phyloP scores from a whole-genome alignment of 257 asterid genomes.

The Thymus mandschuricus region DNA sequence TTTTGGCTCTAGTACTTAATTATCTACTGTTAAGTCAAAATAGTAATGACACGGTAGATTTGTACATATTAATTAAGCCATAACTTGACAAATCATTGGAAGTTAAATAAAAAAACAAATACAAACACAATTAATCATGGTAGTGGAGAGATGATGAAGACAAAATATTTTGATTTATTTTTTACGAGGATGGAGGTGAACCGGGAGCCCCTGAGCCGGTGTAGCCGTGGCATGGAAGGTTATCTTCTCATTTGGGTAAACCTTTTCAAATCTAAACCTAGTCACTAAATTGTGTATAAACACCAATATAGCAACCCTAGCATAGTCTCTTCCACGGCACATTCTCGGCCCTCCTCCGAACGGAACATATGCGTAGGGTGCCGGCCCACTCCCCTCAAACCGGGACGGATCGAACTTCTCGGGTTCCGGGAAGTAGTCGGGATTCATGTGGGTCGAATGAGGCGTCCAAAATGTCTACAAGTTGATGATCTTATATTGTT shows the following conservation, averaged over 20 bases:
- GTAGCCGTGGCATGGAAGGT: conserved; percentile 41
- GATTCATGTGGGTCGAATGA: conserved; percentile 49
- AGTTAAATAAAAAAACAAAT: too few species aligned
- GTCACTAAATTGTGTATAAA: conserved; percentile 53
- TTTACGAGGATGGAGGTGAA: conserved; percentile 49
- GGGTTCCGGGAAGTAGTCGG: conserved; percentile 49
- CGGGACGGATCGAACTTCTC: conserved; percentile 57
- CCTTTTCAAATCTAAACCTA: conserved; percentile 44
- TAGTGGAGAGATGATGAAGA: too few species aligned
- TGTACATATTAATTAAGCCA: too few species aligned
- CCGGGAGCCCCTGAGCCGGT: conserved; percentile 50
- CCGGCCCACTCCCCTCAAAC: conserved; percentile 55
- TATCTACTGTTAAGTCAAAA: too few species aligned
- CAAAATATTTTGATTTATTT: not conserved
- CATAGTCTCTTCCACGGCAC: conserved; percentile 54
- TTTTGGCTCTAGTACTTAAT: too few species aligned
- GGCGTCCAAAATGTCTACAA: conserved; percentile 33
- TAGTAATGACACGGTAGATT: too few species aligned
- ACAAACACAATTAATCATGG: too few species aligned
- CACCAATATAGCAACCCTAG: conserved; percentile 44
- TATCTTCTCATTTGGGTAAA: conserved; percentile 46
- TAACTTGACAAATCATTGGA: too few species aligned
- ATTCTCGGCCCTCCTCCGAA: conserved; percentile 54
- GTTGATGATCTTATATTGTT: too few species aligned
- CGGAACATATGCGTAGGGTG: conserved; percentile 53